These are phyloP conservation scores for Beauveria bassiana DNA, from an alignment of 2,329 filamentous ascomycete genomes.

Conservation along the genomic window DNA sequence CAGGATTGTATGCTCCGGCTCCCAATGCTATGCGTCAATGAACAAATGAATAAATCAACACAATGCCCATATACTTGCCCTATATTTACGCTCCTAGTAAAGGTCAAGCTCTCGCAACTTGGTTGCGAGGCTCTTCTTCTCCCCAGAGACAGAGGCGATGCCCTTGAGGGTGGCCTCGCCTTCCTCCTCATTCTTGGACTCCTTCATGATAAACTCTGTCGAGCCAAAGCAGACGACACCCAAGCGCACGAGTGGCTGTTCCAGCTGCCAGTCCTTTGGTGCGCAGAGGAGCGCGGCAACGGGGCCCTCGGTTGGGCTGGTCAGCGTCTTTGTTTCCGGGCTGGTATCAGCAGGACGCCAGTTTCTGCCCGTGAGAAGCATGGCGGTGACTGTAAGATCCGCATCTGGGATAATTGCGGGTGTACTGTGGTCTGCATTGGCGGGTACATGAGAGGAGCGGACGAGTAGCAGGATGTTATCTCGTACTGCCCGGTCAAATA, in stretches of 20 bases:
- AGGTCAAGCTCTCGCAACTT: conserved; percentile 27
- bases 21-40: conserved; percentile 4
- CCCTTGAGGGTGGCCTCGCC: conserved; percentile 21
- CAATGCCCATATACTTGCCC: background rate
- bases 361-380: conserved; percentile 5
- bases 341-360: background rate
- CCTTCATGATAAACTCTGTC: conserved; percentile 18
- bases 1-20: background rate
- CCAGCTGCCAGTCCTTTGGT: conserved; percentile 17
- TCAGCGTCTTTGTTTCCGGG: background rate
- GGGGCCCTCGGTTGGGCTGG: background rate
- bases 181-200: conserved; percentile 13
- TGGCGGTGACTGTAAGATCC: background rate
- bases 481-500: background rate
- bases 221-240: conserved; percentile 22
- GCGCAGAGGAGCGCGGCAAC: conserved; percentile 9
- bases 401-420: background rate
- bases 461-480: background rate
- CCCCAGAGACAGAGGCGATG: conserved; percentile 18
- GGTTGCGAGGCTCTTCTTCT: conserved; percentile 20
- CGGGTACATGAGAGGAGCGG: background rate
- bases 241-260: conserved; percentile 23
- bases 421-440: background rate
- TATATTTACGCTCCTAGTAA: conserved; percentile 18
- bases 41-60: background rate